phyloP scores from a whole-genome alignment of 306 rosid genomes.

The Cicer yamashitae region DNA sequence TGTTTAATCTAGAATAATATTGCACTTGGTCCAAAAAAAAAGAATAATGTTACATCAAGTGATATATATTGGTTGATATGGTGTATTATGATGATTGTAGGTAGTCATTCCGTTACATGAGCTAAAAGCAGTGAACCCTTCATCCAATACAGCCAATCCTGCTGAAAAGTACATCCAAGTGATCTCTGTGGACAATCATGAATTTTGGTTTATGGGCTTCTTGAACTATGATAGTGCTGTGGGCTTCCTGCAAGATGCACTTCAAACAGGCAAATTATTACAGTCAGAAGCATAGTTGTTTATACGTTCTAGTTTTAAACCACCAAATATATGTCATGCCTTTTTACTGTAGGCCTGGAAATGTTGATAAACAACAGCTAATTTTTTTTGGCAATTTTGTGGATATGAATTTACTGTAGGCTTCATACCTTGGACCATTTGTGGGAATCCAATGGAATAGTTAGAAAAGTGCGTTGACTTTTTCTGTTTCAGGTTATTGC shows the following conservation, averaged over 20 bases:
- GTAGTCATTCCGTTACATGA: conserved; percentile 82
- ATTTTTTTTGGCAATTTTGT: conserved; percentile 43
- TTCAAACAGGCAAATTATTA: conserved; percentile 50
- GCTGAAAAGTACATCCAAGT: conserved; percentile 85
- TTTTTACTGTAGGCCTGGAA: conserved; percentile 40
- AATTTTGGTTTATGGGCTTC: conserved; percentile 98
- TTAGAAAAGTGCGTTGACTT: conserved; percentile 2
- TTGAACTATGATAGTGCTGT: conserved; percentile 73
- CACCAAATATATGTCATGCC: conserved; percentile 23
- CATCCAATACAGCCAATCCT: conserved; percentile 69
- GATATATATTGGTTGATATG: conserved; percentile 29
- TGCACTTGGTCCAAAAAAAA: background rate
- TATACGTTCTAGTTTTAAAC: conserved; percentile 41
- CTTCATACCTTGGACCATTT: conserved; percentile 32
- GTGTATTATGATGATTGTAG: conserved; percentile 45
- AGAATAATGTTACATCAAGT: conserved; percentile 19
- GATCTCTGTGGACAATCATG: conserved; percentile 76
- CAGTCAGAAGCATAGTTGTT: conserved; percentile 49
- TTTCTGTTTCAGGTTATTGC: conserved; percentile 22
- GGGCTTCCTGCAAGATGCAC: conserved; percentile 61
- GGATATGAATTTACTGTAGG: conserved; percentile 41
- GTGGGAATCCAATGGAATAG: conserved; percentile 29
- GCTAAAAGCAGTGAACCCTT: conserved; percentile 83
- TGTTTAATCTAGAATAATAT: conserved; percentile 10
- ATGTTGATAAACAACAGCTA: conserved; percentile 36